A percentile compares a stretch with the other conserved stretches of the same genome.
phyloP scores from a whole-genome alignment of 192 early-diverging fungal species.

The Backusella sp. region DNA sequence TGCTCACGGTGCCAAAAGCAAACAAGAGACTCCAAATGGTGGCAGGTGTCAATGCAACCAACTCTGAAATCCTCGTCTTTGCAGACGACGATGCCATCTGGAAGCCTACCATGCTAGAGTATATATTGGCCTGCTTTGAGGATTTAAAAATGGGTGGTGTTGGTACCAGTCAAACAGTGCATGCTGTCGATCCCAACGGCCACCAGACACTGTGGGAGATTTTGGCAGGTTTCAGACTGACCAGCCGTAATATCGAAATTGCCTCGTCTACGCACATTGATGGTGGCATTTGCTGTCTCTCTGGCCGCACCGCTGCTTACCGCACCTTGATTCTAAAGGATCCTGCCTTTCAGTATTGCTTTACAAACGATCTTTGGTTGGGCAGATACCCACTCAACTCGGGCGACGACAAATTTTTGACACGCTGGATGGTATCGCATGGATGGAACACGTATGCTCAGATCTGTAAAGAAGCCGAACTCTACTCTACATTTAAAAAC shows the following conservation, averaged over 20 bases:
- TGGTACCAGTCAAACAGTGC: constrained; percentile 62
- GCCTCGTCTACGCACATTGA: constrained; percentile 74
- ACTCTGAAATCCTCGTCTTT: constrained; percentile 64
- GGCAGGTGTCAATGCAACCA: constrained; percentile 60
- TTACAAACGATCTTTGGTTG: constrained; percentile 73
- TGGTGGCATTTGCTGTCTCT: constrained; percentile 72
- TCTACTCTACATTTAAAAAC: constrained; percentile 72
- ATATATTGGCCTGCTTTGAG: constrained; percentile 72
- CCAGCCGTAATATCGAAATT: constrained; percentile 73
- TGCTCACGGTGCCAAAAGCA: constrained; percentile 55
- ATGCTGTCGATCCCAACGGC: constrained; percentile 50
- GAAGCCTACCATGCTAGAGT: constrained; percentile 60
- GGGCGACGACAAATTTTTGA: constrained; percentile 76
- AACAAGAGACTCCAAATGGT: constrained; percentile 75
- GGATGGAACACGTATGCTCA: constrained; percentile 71
- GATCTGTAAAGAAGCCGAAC: constrained; percentile 63
- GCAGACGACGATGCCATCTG: constrained; percentile 73
- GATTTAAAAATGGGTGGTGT: constrained; percentile 71
- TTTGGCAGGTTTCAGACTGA: constrained; percentile 65
- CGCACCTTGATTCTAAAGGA: constrained; percentile 67
- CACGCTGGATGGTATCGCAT: constrained; percentile 70
- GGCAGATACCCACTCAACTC: constrained; percentile 71
- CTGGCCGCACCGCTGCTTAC: constrained; percentile 71
- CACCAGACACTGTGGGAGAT: constrained; percentile 72
- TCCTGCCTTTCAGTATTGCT: constrained; percentile 68